Evolutionary conservation across 352 stramenopile species (phyloP), one percentile per base, ranked within the genome.

Genomic region (Phytopythium helicoides): DNA sequence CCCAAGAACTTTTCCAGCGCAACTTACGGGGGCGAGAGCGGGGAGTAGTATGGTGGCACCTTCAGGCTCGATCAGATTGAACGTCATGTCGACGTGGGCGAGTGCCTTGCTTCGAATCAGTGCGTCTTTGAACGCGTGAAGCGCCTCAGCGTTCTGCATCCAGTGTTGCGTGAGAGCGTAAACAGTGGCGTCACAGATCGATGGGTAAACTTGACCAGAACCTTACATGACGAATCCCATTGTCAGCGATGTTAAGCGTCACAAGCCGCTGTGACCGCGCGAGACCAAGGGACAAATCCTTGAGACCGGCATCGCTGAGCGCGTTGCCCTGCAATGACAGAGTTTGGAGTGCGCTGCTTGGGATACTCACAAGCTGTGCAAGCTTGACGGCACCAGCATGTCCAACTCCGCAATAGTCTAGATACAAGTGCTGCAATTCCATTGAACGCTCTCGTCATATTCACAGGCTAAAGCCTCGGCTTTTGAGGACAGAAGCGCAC

Each of bases 161-260:
- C n/a, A n/a, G n/a, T 16, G 25, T 25, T 19, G 26, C 21, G 18
- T 1, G 22, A 1, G 11, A 40, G 7, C 12, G 35, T 44, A 18
- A 38, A n/a, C n/a, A n/a, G n/a, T n/a, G n/a, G n/a, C n/a, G n/a
- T n/a, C n/a, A n/a, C n/a, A n/a, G n/a, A n/a, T n/a, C n/a, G n/a
- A n/a, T 31, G 28, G 15, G 7, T 22, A 14, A 35, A 28, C 3
- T 25, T 5, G 47, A 39, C 9, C 6, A 12, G 25, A n/a, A 10
- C 54, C 62, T 21, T 65, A 86, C 83, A 41, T 89, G 81, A 23
- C 81, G 81, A 46, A 92, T 89, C 40, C 63, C 77, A 37, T 93
- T 93, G 66, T 93, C 83, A 8, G 81, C 79, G 26, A 93, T 62
- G 34, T 89, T 92, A 19, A 93, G 65, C 7, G 62, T 81, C n/a